Evolutionary conservation across 2,329 filamentous ascomycete species (phyloP).

Genomic region (Aspergillus carbonarius): DNA sequence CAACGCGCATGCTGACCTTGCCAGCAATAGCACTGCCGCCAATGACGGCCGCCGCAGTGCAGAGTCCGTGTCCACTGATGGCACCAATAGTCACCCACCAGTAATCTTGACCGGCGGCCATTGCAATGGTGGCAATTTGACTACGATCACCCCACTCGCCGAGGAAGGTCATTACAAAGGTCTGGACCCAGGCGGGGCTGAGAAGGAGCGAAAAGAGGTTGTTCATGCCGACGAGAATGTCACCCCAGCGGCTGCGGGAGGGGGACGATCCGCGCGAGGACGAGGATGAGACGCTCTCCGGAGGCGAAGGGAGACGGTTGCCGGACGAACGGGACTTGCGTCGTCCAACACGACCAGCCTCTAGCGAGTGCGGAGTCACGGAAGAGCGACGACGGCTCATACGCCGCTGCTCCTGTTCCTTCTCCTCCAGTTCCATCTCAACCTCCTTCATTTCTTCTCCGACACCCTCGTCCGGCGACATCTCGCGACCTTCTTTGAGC

Average conservation of each 20-base stretch:
- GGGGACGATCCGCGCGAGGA: constrained; percentile 62
- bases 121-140: constrained; percentile 97
- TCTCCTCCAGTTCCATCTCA: constrained; percentile 88
- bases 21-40: constrained; percentile 91
- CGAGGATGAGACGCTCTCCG: constrained; percentile 76
- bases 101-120: constrained; percentile 97
- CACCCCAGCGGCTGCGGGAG: constrained; percentile 45
- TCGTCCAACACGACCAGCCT: constrained; percentile 67
- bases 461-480: constrained; percentile 87
- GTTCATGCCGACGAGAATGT: constrained; percentile 63
- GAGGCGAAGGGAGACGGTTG: constrained; percentile 74
- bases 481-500: constrained; percentile 80
- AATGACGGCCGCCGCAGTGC: constrained; percentile 86
- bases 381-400: constrained; percentile 65
- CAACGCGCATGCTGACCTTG: constrained; percentile 89
- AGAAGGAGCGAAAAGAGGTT: constrained; percentile 87
- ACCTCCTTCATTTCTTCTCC: constrained; percentile 98
- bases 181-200: constrained; percentile 97
- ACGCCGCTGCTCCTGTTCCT: constrained; percentile 74
- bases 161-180: constrained; percentile 97
- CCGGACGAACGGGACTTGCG: constrained; percentile 68
- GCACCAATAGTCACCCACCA: constrained; percentile 97
- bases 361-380: constrained; percentile 72
- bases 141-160: constrained; percentile 98
- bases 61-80: constrained; percentile 79